Percentiles rank a stretch among this genome's conserved stretches.
Conservation (phyloP, 306 rosid genomes). For the Echinosophora koreensis region DNA sequence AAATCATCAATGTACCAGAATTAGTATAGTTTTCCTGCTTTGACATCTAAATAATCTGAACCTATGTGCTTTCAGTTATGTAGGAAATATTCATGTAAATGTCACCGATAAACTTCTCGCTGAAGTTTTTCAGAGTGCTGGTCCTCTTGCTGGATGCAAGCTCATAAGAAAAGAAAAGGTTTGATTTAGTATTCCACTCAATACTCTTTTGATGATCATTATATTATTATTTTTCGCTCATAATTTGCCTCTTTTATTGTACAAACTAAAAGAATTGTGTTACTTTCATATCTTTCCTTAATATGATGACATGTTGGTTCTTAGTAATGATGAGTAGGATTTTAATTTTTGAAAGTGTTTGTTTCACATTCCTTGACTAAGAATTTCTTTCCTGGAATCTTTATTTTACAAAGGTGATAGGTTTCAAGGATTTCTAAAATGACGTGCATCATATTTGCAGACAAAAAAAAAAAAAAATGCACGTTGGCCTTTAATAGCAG, state of each 20-base stretch:
- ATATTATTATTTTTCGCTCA: slow-evolving; percentile 19
- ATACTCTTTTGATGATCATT: slow-evolving; percentile 33
- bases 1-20: slow-evolving; percentile 12
- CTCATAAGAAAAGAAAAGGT: slow-evolving; percentile 72
- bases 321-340: neutral
- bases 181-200: slow-evolving; percentile 43
- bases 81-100: slow-evolving; percentile 71
- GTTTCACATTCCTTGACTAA: slow-evolving; percentile 19
- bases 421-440: slow-evolving; percentile 36
- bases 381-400: slow-evolving; percentile 9
- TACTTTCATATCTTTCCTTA: slow-evolving; percentile 3
- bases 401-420: slow-evolving; percentile 16
- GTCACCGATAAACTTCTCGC: slow-evolving; percentile 70
- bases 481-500: neutral
- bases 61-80: slow-evolving; percentile 61
- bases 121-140: slow-evolving; percentile 72
- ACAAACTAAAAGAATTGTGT: neutral
- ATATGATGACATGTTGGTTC: slow-evolving; percentile 11
- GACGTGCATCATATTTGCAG: slow-evolving; percentile 20
- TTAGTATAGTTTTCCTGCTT: slow-evolving; percentile 24
- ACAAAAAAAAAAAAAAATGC: neutral
- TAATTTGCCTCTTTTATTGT: slow-evolving; percentile 23
- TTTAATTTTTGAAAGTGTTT: neutral
- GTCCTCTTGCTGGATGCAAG: slow-evolving; percentile 74
- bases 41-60: slow-evolving; percentile 40